These are phyloP conservation scores for Kappamyces sp. DNA, from an alignment of 192 early-diverging fungal species.

Conservation along the genomic window DNA sequence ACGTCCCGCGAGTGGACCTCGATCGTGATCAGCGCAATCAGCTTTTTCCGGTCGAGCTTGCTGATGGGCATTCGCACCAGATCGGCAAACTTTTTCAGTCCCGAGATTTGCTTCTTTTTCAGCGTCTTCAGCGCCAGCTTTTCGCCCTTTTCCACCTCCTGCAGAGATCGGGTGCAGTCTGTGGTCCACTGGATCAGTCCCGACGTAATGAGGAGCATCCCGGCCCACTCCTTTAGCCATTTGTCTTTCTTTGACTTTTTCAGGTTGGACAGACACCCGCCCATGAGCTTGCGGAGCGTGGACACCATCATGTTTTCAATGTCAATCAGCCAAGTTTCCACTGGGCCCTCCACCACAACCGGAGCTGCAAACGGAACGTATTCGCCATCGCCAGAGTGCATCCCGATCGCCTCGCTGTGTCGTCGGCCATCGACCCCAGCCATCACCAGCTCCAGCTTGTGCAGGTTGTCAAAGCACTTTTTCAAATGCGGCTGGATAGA, in stretches of 20 bases:
- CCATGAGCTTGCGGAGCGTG: constrained; percentile 45
- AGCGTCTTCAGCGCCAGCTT: constrained; percentile 50
- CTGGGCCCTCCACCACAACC: constrained; percentile 50
- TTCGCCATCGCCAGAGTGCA: constrained; percentile 59
- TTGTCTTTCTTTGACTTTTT: constrained; percentile 59
- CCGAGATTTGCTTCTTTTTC: constrained; percentile 54
- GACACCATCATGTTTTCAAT: constrained; percentile 46
- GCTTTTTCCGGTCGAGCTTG: constrained; percentile 57
- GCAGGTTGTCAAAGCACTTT: constrained; percentile 56
- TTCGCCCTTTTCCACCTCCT: constrained; percentile 55
- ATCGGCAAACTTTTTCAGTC: constrained; percentile 52
- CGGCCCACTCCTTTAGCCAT: constrained; percentile 60
- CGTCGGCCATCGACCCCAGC: constrained; percentile 46
- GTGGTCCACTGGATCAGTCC: constrained; percentile 54
- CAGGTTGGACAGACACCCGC: constrained; percentile 40
- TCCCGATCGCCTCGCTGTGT: constrained; percentile 50
- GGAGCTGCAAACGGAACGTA: constrained; percentile 50
- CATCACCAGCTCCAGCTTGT: constrained; percentile 44
- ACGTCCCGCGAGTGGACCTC: constrained; percentile 61
- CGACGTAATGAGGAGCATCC: constrained; percentile 50
- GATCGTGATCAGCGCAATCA: constrained; percentile 55
- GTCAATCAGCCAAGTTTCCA: constrained; percentile 51
- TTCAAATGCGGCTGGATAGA: constrained; percentile 57
- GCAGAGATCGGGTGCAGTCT: constrained; percentile 51
- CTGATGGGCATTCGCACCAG: constrained; percentile 45